Conservation (phyloP, 23 red algal genomes). For the Agarophyton chilense region DNA sequence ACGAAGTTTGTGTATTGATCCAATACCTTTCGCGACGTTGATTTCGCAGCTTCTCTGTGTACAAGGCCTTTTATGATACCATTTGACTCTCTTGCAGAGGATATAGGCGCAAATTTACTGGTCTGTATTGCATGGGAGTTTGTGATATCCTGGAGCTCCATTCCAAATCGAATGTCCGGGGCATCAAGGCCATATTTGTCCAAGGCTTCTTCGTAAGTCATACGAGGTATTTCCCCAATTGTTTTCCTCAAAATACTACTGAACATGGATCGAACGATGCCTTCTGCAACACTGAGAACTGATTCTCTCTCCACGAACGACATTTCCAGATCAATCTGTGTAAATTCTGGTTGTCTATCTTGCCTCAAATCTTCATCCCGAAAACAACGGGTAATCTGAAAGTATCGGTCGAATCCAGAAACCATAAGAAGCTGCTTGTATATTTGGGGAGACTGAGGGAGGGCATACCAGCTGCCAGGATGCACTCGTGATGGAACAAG, state of each 20-base stretch:
- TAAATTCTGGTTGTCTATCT: conserved; percentile 99
- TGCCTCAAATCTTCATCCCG: conserved; percentile 96
- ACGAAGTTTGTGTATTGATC: conserved; percentile 93
- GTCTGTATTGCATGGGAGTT: conserved; percentile 10
- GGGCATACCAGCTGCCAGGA: conserved; percentile 87
- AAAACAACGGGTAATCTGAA: conserved; percentile 99
- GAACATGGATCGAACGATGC: conserved; percentile 76
- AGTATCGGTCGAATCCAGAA: conserved; percentile 95
- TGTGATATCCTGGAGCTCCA: conserved; percentile 82
- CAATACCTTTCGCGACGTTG: conserved; percentile 79
- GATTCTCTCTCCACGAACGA: conserved; percentile 91
- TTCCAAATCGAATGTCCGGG: conserved; percentile 96
- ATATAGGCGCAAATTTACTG: conserved; percentile 62
- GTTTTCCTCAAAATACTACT: conserved; percentile 25
- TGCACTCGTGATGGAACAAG: conserved; percentile 94
- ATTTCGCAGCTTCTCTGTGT: conserved; percentile 45
- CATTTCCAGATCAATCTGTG: conserved; percentile 99
- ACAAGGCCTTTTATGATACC: conserved; percentile 84
- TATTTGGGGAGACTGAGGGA: conserved; percentile 98
- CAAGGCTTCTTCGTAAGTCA: conserved; percentile 86
- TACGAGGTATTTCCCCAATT: conserved; percentile 68
- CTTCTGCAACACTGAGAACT: conserved; percentile 86
- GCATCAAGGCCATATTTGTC: conserved; percentile 95
- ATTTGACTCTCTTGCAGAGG: conserved; percentile 31
- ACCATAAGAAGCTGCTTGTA: conserved; percentile 99